Conservation (phyloP, 2,329 filamentous ascomycete species). For the Hymenoscyphus repandus region DNA sequence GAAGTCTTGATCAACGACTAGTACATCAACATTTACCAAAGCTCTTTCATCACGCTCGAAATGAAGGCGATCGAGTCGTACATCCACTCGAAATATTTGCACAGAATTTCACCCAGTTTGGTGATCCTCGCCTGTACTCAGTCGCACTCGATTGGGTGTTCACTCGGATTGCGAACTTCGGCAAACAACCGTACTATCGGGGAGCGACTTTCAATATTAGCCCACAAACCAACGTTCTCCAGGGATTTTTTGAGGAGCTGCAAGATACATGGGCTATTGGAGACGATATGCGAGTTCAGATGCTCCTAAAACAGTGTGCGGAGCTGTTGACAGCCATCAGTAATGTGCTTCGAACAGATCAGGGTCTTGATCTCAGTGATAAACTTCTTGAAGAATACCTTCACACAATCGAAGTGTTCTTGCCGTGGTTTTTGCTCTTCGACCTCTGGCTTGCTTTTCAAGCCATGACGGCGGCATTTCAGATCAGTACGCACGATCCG, state of each 20-base stretch:
- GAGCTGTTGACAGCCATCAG: not conserved
- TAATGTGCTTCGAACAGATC: not conserved
- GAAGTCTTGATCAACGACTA: not conserved
- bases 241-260: not conserved
- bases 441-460: not conserved
- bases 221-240: not conserved
- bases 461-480: not conserved
- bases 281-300: not conserved
- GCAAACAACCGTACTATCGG: not conserved
- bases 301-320: not conserved
- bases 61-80: constrained; percentile 5
- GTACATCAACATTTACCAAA: constrained; percentile 7
- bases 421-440: not conserved
- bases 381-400: not conserved
- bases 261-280: not conserved
- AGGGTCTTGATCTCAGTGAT: not conserved
- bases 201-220: not conserved
- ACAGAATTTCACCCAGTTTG: not conserved
- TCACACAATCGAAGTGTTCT: not conserved
- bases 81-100: not conserved
- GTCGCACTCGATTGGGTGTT: constrained; percentile 8
- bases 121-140: not conserved
- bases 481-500: not conserved
- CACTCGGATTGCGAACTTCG: constrained; percentile 1
- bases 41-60: constrained; percentile 4